These are phyloP conservation scores for Candida boidinii DNA, from an alignment of 805 yeast species.

Conservation along the genomic window DNA sequence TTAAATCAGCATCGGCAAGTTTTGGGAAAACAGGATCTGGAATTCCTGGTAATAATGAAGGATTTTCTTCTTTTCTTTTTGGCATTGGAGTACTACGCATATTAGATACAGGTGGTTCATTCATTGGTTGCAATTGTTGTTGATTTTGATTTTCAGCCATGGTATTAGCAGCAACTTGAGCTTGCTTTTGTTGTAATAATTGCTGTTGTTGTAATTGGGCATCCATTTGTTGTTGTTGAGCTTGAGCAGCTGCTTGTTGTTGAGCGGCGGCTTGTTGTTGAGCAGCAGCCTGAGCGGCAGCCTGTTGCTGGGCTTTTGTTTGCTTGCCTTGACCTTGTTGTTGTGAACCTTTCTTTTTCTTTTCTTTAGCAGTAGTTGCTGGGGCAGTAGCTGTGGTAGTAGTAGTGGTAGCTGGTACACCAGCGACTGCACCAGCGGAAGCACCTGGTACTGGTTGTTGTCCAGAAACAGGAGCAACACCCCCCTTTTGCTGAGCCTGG, in stretches of 20 bases:
- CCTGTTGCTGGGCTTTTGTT: too few species aligned
- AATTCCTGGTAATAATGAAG: slow-evolving; percentile 74
- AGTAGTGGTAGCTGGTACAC: slow-evolving; percentile 13
- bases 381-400: slow-evolving; percentile 2
- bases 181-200: slow-evolving; percentile 19
- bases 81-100: slow-evolving; percentile 26
- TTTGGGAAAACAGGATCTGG: slow-evolving; percentile 73
- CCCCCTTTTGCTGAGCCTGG: neutral
- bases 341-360: slow-evolving; percentile 11
- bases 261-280: slow-evolving; percentile 7
- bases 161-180: slow-evolving; percentile 15
- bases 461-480: neutral
- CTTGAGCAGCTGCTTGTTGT: slow-evolving; percentile 2
- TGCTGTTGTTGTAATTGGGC: slow-evolving; percentile 10
- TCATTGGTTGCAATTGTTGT: slow-evolving; percentile 9
- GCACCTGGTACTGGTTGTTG: neutral
- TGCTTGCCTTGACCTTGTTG: neutral
- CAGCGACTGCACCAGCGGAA: neutral
- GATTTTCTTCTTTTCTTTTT: slow-evolving; percentile 31
- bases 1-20: slow-evolving; percentile 49
- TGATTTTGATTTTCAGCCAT: slow-evolving; percentile 15
- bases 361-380: slow-evolving; percentile 14
- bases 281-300: slow-evolving; percentile 7
- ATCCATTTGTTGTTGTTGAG: slow-evolving; percentile 5
- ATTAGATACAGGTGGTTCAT: slow-evolving; percentile 41